Percentiles rank a stretch among this genome's conserved stretches.
phyloP scores from a whole-genome alignment of 192 early-diverging fungal genomes.

The Dissophora globulifera region DNA sequence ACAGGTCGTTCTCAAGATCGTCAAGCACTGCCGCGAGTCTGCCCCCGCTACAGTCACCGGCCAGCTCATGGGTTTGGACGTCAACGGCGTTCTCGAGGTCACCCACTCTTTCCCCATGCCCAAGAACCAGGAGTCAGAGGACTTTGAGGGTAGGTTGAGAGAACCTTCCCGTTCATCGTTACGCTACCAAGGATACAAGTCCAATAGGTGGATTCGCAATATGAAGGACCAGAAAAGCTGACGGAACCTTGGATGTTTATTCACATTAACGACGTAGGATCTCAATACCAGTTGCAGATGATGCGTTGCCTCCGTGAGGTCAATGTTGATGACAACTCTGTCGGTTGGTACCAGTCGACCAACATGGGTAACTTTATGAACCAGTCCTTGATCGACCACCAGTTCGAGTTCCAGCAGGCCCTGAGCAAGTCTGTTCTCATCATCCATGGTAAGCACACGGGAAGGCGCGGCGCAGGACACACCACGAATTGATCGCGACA shows the following conservation, averaged over 20 bases:
- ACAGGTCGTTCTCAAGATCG: slow-evolving; percentile 92
- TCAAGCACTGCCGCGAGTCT: slow-evolving; percentile 94
- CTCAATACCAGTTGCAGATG: slow-evolving; percentile 95
- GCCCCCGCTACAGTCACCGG: slow-evolving; percentile 86
- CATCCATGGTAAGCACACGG: slow-evolving; percentile 72
- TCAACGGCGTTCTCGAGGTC: slow-evolving; percentile 90
- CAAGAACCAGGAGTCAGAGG: slow-evolving; percentile 59
- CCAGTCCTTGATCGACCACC: slow-evolving; percentile 88
- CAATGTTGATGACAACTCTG: slow-evolving; percentile 96
- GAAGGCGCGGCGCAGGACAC: too few relatives aligned
- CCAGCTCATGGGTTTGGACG: slow-evolving; percentile 94
- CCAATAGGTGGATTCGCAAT: too few relatives aligned
- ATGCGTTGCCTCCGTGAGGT: slow-evolving; percentile 91
- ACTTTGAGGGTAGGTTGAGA: slow-evolving; percentile 39
- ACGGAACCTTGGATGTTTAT: too few relatives aligned
- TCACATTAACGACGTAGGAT: slow-evolving; percentile 35
- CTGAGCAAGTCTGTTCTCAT: slow-evolving; percentile 88
- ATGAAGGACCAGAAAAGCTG: not conserved
- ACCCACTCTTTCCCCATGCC: slow-evolving; percentile 91
- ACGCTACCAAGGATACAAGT: too few relatives aligned
- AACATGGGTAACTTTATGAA: slow-evolving; percentile 91
- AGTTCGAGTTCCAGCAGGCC: slow-evolving; percentile 90
- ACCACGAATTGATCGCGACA: too few relatives aligned
- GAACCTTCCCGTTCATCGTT: too few relatives aligned
- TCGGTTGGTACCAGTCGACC: slow-evolving; percentile 97